Percentiles rank a stretch among this genome's conserved stretches.
These are phyloP conservation scores for Fusarium verrucosum DNA, from an alignment of 2,329 filamentous ascomycete species.

Conservation along the genomic window DNA sequence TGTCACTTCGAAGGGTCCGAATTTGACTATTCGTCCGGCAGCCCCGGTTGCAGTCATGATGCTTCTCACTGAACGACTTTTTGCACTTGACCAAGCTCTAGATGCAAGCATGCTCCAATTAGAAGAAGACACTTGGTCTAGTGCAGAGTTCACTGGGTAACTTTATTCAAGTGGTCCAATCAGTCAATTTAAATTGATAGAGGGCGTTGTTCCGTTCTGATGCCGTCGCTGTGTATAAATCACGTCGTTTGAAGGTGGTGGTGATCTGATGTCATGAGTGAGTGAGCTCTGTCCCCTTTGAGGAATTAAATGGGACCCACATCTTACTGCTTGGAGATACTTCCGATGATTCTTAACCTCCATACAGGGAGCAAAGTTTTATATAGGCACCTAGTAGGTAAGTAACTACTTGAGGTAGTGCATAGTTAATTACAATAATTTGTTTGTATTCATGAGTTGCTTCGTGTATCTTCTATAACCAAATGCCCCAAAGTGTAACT, in stretches of 20 bases:
- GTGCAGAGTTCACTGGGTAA: too few relatives aligned
- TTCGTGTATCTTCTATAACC: constrained; percentile 17
- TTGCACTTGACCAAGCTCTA: constrained; percentile 21
- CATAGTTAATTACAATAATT: background rate
- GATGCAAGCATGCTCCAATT: constrained; percentile 37
- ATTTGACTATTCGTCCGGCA: constrained; percentile 60
- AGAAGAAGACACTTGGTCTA: background rate
- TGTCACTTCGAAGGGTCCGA: constrained; percentile 81
- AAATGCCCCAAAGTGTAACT: background rate
- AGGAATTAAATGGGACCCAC: constrained; percentile 25
- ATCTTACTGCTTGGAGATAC: constrained; percentile 7
- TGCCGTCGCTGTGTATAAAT: background rate
- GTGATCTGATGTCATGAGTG: constrained; percentile 40
- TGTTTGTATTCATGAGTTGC: constrained; percentile 1
- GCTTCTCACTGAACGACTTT: constrained; percentile 22
- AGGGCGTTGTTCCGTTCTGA: background rate
- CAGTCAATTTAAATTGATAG: background rate
- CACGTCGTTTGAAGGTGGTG: constrained; percentile 7
- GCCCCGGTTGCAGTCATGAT: constrained; percentile 47
- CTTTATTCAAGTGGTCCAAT: background rate
- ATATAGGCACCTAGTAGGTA: too few relatives aligned
- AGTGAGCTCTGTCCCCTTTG: constrained; percentile 8
- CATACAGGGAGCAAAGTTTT: background rate
- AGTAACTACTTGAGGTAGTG: too few relatives aligned
- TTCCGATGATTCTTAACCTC: background rate